Conservation (phyloP, 2,329 filamentous ascomycete species). For the Teratosphaeria viscida region DNA sequence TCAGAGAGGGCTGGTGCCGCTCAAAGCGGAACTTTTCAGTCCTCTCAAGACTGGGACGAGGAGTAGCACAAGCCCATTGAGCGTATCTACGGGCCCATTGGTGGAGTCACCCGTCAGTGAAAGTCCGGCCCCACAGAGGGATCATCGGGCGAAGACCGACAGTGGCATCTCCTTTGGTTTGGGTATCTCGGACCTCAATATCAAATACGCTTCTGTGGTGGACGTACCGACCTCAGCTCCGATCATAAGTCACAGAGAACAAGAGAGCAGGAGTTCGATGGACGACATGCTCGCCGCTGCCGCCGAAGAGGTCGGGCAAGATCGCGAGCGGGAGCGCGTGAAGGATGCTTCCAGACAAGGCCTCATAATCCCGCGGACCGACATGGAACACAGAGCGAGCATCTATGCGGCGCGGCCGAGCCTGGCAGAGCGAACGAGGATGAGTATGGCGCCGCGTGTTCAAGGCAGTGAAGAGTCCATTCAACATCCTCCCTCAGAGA, state of each 20-base stretch:
- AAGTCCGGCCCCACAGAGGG: neutral
- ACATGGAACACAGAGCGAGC: neutral
- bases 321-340: neutral
- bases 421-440: slow-evolving; percentile 37
- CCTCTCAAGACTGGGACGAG: slow-evolving; percentile 19
- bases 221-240: neutral
- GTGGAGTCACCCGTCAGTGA: slow-evolving; percentile 4
- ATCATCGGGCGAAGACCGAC: neutral
- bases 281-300: neutral
- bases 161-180: slow-evolving; percentile 2
- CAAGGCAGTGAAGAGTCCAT: neutral
- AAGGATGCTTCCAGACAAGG: neutral
- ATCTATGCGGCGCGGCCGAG: slow-evolving; percentile 24
- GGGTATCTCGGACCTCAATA: neutral
- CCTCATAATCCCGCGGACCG: neutral
- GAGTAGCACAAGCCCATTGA: slow-evolving; percentile 8
- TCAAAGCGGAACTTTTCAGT: slow-evolving; percentile 26
- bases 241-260: neutral
- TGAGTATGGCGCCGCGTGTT: slow-evolving; percentile 30
- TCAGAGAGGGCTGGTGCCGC: slow-evolving; percentile 19
- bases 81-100: neutral
- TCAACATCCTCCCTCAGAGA: neutral
- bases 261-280: neutral
- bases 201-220: neutral
- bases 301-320: neutral